These are phyloP conservation scores for Leccinum truebloodii DNA, from an alignment of 768 basidiomycete species.

Conservation along the genomic window DNA sequence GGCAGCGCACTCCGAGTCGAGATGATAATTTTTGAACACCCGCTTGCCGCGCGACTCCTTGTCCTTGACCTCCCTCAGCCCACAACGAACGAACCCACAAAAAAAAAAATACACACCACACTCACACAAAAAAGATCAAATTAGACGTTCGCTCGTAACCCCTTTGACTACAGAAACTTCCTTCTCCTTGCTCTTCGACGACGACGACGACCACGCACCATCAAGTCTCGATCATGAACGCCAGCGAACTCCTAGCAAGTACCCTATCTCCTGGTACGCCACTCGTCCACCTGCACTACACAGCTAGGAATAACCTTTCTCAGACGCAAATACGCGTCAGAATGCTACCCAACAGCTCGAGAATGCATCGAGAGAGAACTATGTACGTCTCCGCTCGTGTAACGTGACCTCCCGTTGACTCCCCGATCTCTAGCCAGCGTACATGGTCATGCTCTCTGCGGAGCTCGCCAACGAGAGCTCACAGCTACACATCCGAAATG, in stretches of 20 bases:
- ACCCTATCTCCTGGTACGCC: conserved; percentile 85
- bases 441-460: conserved; percentile 86
- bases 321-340: conserved; percentile 89
- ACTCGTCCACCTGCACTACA: conserved; percentile 27
- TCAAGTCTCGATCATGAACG: conserved; percentile 69
- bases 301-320: conserved; percentile 35
- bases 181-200: conserved; percentile 16
- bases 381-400: conserved; percentile 54
- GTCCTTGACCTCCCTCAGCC: conserved; percentile 28
- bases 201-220: conserved; percentile 26
- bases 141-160: conserved; percentile 13
- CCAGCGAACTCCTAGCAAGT: conserved; percentile 87
- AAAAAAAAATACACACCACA: background rate
- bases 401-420: conserved; percentile 11
- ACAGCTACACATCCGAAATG: conserved; percentile 78
- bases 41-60: conserved; percentile 35
- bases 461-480: conserved; percentile 80
- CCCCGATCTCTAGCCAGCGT: conserved; percentile 66
- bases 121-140: conserved; percentile 15
- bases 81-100: conserved; percentile 11
- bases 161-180: conserved; percentile 16
- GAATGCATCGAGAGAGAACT: conserved; percentile 83
- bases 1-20: background rate
- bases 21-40: conserved; percentile 34
- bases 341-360: conserved; percentile 91